A percentile compares a stretch with the other conserved stretches of the same genome.
phyloP scores from a whole-genome alignment of 495 filamentous ascomycete species.

The Podospora appendiculata region DNA sequence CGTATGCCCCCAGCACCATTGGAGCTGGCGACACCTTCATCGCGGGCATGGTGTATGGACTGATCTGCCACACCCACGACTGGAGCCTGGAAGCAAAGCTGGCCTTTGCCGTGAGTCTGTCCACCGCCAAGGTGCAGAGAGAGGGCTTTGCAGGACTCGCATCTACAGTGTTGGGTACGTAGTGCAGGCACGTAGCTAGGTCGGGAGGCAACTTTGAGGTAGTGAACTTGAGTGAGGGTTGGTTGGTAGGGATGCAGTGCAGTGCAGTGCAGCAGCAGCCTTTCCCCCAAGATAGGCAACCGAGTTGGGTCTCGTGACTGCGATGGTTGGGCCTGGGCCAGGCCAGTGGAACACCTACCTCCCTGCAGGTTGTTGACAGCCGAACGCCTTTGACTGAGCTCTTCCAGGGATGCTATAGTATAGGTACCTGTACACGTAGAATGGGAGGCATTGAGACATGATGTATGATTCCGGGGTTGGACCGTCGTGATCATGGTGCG shows the following conservation, averaged over 20 bases:
- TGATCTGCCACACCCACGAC: constrained; percentile 42
- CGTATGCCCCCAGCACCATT: constrained; percentile 41
- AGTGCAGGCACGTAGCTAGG: too few species aligned
- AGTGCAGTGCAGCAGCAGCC: background rate
- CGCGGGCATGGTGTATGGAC: constrained; percentile 58
- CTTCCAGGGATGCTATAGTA: too few species aligned
- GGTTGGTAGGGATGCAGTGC: too few species aligned
- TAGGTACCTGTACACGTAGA: too few species aligned
- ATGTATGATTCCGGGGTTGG: background rate
- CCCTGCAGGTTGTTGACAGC: too few species aligned
- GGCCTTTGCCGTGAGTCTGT: constrained; percentile 56
- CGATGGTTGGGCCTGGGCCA: too few species aligned
- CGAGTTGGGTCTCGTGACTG: too few species aligned
- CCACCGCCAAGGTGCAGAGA: constrained; percentile 57
- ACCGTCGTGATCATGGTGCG: constrained; percentile 1
- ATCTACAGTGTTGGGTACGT: background rate
- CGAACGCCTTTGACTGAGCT: too few species aligned
- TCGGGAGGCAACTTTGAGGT: too few species aligned
- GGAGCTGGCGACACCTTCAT: constrained; percentile 73
- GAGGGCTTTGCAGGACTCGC: constrained; percentile 57
- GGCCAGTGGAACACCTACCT: too few species aligned
- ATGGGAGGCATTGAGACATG: too few species aligned
- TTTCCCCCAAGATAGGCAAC: background rate
- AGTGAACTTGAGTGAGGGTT: too few species aligned
- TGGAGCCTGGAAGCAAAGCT: constrained; percentile 47